Evolutionary conservation across 2,329 filamentous ascomycete species (phyloP), one percentile per base, ranked within the genome.

Genomic region (Pseudopithomyces chartarum): DNA sequence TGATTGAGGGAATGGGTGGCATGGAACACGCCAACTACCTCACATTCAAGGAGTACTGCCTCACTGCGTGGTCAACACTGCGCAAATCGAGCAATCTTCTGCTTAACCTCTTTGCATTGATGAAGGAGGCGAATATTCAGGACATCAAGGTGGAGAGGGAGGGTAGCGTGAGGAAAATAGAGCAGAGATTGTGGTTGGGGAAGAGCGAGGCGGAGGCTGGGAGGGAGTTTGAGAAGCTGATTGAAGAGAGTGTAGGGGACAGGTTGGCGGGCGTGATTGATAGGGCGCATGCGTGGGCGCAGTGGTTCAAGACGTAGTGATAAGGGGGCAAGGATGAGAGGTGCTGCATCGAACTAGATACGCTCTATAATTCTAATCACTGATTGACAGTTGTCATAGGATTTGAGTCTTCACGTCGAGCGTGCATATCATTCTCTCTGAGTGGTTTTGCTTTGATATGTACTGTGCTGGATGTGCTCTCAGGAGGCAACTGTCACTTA

Each of bases 1-100:
- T 99, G 95, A 91, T 98, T 3, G 95, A 99, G 69, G 95, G 93
- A 60, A 97, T 99, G 92, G 96, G 96, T 39, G 95, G 95, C 12
- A 84, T 88, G 7, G 84, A 85, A 33, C 92, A 90, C 3, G 86
- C 90, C 20, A 89, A 96, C 60, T 99, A 97, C 75, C 82, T 88
- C 42, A 86, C 90, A 52, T 99, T 99, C 79, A 95, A 95, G 73
- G 91, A 96, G 68, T 97, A 98, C 76, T 97, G 92, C 74, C 97
- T 97, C 77, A 90, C 96, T 2, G 92, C 95, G 0, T 99, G 96
- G 77, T 91, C 90, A 1, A 93, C 95, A 0, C 81, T 99, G 42
- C 87, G 95, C 56, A 97, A 98, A 74, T 92, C 88, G 1, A 91
- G 89, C 17, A 96, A 94, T 65, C 81, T 99, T 61, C 96, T 99